Evolutionary conservation across 164 flowering plant species (phyloP).

Genomic region (Vitis labrusca): DNA sequence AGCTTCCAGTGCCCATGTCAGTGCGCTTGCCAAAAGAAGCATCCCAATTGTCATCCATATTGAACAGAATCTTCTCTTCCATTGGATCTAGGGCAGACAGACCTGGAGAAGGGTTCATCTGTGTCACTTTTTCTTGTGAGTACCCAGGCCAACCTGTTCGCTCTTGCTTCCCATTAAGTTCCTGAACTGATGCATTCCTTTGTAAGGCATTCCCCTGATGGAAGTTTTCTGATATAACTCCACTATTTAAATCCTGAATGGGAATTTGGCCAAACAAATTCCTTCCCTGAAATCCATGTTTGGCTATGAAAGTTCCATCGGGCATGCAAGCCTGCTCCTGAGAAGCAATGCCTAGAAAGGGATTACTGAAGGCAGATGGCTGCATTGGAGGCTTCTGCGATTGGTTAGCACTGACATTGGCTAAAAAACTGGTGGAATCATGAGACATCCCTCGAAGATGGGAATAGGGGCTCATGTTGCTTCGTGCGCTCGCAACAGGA

Average conservation of each 20-base stretch:
- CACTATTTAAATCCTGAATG: constrained; percentile 31
- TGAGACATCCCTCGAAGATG: constrained; percentile 48
- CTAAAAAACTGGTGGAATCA: constrained; percentile 32
- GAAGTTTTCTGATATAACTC: constrained; percentile 25
- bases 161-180: constrained; percentile 39
- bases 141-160: constrained; percentile 34
- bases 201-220: constrained; percentile 32
- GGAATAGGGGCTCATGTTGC: constrained; percentile 36
- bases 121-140: constrained; percentile 33
- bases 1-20: constrained; percentile 33
- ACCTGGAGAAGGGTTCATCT: constrained; percentile 37
- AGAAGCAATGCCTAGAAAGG: constrained; percentile 36
- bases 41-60: constrained; percentile 63
- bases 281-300: constrained; percentile 44
- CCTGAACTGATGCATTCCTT: constrained; percentile 37
- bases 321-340: constrained; percentile 35
- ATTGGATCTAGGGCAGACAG: constrained; percentile 57
- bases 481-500: constrained; percentile 43
- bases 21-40: constrained; percentile 34
- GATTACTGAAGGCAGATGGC: constrained; percentile 31
- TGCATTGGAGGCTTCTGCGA: constrained; percentile 42
- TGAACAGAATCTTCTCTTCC: constrained; percentile 68
- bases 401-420: constrained; percentile 32
- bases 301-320: constrained; percentile 33
- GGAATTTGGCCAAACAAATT: constrained; percentile 38